These are phyloP conservation scores for Amphibolis antarctica DNA, from an alignment of 106 monocot genomes.

Conservation along the genomic window DNA sequence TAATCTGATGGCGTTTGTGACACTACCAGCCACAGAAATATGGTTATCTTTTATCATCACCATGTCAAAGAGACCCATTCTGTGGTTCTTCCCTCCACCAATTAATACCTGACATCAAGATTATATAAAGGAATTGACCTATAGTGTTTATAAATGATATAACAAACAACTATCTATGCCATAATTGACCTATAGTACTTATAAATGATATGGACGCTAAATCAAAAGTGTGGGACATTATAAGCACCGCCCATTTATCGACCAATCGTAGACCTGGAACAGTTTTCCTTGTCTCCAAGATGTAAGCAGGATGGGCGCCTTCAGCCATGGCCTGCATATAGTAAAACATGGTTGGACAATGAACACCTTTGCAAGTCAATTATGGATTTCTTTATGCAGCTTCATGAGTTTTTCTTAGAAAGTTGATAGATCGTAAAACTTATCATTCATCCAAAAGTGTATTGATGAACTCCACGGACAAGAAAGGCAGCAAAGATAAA, in stretches of 20 bases:
- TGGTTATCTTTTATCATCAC: constrained; percentile 99
- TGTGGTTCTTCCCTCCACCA: constrained; percentile 96
- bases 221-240: constrained; percentile 12
- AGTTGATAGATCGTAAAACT: too few species aligned
- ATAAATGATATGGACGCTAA: not conserved
- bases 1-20: constrained; percentile 67
- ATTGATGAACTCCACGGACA: too few species aligned
- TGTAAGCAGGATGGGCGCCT: constrained; percentile 81
- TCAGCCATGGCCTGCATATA: constrained; percentile 70
- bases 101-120: constrained; percentile 56
- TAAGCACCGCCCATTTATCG: constrained; percentile 95
- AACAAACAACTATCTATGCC: too few species aligned
- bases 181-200: too few species aligned
- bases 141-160: not conserved
- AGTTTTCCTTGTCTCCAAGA: constrained; percentile 98
- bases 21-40: constrained; percentile 83
- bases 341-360: not conserved
- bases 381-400: too few species aligned
- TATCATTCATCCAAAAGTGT: too few species aligned
- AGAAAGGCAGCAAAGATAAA: too few species aligned
- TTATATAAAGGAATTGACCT: not conserved
- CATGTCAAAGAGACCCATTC: constrained; percentile 99
- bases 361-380: not conserved
- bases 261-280: constrained; percentile 94
- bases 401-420: too few species aligned